Evolutionary conservation across 345 rosid genomes (phyloP), one percentile per base, ranked within the genome.

Genomic region (Noccaea caerulescens): DNA sequence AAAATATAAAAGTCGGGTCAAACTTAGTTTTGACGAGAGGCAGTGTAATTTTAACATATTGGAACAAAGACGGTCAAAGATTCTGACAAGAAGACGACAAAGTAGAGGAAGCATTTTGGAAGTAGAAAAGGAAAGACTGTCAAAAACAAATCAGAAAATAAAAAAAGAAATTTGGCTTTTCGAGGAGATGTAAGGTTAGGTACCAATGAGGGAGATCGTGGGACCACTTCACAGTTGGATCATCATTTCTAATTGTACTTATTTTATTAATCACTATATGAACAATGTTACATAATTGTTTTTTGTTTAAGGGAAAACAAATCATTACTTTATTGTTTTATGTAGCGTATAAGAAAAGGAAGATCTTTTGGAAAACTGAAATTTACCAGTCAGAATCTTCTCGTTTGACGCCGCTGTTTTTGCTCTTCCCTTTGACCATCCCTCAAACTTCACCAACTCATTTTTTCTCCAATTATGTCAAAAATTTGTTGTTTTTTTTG

Each of bases 71-170:
- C 67, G 36, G 72, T 66, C 67, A 73, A 73, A 49, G 72, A 58
- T 58, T 66, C 77, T 66, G 77, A 66, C 77, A 66, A 58, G 77
- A 66, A 66, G 72, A 73, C 66, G 77, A 73, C 77, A 66, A 73
- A 66, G 3, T 39, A 20, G 46, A 47, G 37, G 38, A 66, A 66
- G 66, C 77, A 39, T 47, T 64, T 38, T 65, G 44, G 66, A 56
- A 72, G 23, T 63, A 10, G 49, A 72, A 68, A 33, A 44, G 0
- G 43, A 32, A 11, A 62, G 46, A 61, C 54, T 61, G 61, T 30
- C 16, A 61, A 37, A n/a, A 20, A 36, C 5, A 9, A 9, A 5
- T 20, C 3, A 34, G 64, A 60, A 42, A 46, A 3, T 37, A 16
- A 20, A 39, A 10, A 30, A 1, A 39, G 20, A 42, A 8, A 39